Conservation (phyloP, 2,329 filamentous ascomycete genomes). For the Tothia fuscella region DNA sequence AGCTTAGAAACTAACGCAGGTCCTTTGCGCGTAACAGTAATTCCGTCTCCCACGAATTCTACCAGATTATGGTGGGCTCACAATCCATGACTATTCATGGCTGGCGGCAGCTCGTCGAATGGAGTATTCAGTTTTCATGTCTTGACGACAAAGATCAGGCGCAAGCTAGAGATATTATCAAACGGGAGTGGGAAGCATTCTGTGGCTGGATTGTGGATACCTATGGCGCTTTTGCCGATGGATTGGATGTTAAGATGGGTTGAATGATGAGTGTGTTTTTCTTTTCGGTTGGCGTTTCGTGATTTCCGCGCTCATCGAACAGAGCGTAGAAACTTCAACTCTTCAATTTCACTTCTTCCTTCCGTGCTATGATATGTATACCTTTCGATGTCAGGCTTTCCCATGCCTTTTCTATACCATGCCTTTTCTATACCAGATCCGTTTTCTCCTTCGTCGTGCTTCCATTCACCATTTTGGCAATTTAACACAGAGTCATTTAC, state of each 20-base stretch:
- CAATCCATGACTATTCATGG: constrained; percentile 55
- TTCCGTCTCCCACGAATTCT: constrained; percentile 63
- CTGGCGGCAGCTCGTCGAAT: constrained; percentile 50
- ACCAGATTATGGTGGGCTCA: constrained; percentile 61
- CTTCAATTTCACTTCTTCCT: no score
- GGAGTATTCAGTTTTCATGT: constrained; percentile 36
- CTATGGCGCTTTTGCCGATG: constrained; percentile 17
- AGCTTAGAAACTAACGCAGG: background rate
- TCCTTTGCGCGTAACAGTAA: constrained; percentile 38
- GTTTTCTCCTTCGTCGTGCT: no score
- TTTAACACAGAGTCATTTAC: no score
- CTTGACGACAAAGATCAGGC: constrained; percentile 26
- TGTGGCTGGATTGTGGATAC: constrained; percentile 39
- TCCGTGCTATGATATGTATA: no score
- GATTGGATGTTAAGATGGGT: constrained; percentile 1
- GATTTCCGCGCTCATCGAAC: no score
- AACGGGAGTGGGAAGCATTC: constrained; percentile 46
- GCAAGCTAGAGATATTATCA: constrained; percentile 36
- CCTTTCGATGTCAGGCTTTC: no score
- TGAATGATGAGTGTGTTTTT: no score
- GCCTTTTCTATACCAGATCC: no score
- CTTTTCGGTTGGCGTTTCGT: no score
- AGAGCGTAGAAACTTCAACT: no score
- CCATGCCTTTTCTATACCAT: no score
- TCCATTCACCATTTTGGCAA: no score